Conservation (phyloP, 2,329 filamentous ascomycete species). For the Aspergillus uvarum region DNA sequence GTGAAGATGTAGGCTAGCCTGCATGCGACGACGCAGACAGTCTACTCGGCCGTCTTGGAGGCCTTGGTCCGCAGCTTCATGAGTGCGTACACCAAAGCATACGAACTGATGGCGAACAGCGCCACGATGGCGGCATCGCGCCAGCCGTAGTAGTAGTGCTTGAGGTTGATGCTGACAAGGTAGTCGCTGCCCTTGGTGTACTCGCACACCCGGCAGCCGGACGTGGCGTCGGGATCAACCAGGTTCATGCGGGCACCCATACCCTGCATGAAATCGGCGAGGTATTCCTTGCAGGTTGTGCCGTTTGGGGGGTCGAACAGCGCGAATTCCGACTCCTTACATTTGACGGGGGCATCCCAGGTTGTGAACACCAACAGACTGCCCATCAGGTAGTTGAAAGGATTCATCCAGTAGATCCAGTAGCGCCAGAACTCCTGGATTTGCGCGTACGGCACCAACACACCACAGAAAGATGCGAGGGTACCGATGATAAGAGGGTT, state of each 20-base stretch:
- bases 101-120: slow-evolving; percentile 56
- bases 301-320: slow-evolving; percentile 38
- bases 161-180: slow-evolving; percentile 58
- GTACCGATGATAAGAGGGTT: slow-evolving; percentile 69
- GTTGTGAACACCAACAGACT: slow-evolving; percentile 28
- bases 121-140: slow-evolving; percentile 61
- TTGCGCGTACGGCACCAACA: slow-evolving; percentile 30
- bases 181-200: slow-evolving; percentile 61
- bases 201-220: slow-evolving; percentile 60
- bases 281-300: slow-evolving; percentile 59
- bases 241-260: slow-evolving; percentile 54
- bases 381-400: slow-evolving; percentile 34
- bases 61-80: slow-evolving; percentile 40
- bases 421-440: slow-evolving; percentile 35
- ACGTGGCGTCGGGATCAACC: slow-evolving; percentile 58
- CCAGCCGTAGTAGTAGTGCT: slow-evolving; percentile 65
- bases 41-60: slow-evolving; percentile 35
- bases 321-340: slow-evolving; percentile 28
- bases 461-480: slow-evolving; percentile 33
- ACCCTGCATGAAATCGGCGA: slow-evolving; percentile 50
- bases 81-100: slow-evolving; percentile 47
- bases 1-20: not conserved
- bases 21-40: not conserved
- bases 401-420: slow-evolving; percentile 35
- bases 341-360: slow-evolving; percentile 25